Percentiles rank a stretch among this genome's conserved stretches.
These are phyloP conservation scores for Penstemon barbatus DNA, from an alignment of 257 asterid genomes.

Conservation along the genomic window DNA sequence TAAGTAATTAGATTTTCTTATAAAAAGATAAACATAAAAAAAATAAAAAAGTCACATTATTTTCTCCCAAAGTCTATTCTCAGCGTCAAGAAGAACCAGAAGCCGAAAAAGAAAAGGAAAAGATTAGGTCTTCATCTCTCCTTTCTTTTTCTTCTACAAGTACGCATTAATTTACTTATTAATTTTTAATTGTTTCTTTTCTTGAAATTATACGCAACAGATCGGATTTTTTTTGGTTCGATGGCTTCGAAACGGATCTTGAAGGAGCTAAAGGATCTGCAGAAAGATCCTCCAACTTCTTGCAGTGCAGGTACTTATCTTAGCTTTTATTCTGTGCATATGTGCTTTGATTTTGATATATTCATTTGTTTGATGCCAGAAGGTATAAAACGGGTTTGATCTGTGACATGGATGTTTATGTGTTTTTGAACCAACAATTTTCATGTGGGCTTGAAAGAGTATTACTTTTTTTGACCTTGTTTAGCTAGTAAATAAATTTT, in stretches of 20 bases:
- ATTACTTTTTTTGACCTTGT: constrained; percentile 21
- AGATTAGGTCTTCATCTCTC: background rate
- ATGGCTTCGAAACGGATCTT: constrained; percentile 67
- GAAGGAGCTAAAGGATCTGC: constrained; percentile 64
- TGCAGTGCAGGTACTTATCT: constrained; percentile 48
- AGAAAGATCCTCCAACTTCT: constrained; percentile 57
- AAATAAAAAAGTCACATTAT: constrained; percentile 27
- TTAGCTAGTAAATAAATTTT: background rate
- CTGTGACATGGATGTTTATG: constrained; percentile 27
- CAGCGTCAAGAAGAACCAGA: constrained; percentile 45
- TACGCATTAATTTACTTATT: constrained; percentile 11
- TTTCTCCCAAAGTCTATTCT: constrained; percentile 24
- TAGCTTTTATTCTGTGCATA: background rate
- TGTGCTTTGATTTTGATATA: constrained; percentile 1
- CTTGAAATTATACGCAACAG: constrained; percentile 27
- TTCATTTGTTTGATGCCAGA: background rate
- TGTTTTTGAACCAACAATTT: constrained; percentile 3
- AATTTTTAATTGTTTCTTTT: background rate
- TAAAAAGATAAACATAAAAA: background rate
- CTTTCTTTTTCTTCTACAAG: background rate
- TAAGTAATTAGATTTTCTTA: background rate
- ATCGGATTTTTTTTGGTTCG: constrained; percentile 37
- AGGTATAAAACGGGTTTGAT: constrained; percentile 22
- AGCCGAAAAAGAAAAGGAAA: constrained; percentile 3
- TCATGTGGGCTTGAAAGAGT: constrained; percentile 20